These are phyloP conservation scores for Fusarium abutilonis DNA, from an alignment of 2,329 filamentous ascomycete species.

Conservation along the genomic window DNA sequence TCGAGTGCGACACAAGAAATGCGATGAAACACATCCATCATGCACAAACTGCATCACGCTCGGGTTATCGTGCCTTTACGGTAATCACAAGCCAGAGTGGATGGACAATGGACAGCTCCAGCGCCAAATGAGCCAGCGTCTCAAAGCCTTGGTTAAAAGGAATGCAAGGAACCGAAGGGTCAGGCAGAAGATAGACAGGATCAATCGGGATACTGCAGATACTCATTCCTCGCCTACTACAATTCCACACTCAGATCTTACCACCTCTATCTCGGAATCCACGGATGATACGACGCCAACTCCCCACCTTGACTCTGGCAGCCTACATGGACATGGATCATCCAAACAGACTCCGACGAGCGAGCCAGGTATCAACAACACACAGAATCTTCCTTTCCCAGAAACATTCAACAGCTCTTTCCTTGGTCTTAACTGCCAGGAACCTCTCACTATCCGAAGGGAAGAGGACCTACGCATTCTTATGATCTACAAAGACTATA, in stretches of 20 bases:
- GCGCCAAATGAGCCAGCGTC: slow-evolving; percentile 37
- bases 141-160: slow-evolving; percentile 42
- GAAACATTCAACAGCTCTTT: background rate
- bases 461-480: slow-evolving; percentile 15
- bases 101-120: slow-evolving; percentile 53
- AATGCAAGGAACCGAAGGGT: slow-evolving; percentile 47
- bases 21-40: slow-evolving; percentile 4
- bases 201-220: background rate
- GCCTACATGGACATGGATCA: background rate
- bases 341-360: too few species aligned
- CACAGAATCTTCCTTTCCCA: background rate
- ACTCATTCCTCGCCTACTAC: background rate
- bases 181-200: slow-evolving; percentile 26
- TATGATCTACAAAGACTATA: slow-evolving; percentile 46
- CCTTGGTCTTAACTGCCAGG: background rate
- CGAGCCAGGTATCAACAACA: too few species aligned
- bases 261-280: background rate
- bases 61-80: slow-evolving; percentile 60
- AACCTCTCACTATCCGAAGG: background rate
- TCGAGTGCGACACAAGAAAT: slow-evolving; percentile 28
- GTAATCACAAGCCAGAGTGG: slow-evolving; percentile 57
- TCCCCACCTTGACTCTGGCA: too few species aligned
- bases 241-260: background rate
- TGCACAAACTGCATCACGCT: slow-evolving; percentile 53
- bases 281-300: background rate